phyloP scores from a whole-genome alignment of 768 basidiomycete species.

The Boletus fagicola region DNA sequence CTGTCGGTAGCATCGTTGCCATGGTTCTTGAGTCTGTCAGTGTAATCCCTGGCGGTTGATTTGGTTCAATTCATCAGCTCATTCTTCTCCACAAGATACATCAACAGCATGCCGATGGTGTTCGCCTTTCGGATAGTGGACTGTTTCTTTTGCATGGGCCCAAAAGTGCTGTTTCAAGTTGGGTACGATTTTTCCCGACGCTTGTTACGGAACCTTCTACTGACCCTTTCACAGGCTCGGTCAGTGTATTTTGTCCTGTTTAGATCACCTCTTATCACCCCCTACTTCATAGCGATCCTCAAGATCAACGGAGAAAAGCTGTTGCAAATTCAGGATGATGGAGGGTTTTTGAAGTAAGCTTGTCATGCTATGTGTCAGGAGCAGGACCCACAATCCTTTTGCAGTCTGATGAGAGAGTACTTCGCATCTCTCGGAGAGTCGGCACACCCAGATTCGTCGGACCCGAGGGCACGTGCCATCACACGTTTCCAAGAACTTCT shows the following conservation, averaged over 20 bases:
- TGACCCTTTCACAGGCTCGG: conserved; percentile 46
- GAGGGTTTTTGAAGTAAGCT: conserved; percentile 87
- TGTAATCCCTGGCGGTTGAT: conserved; percentile 27
- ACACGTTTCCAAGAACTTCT: conserved; percentile 97
- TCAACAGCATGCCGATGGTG: conserved; percentile 95
- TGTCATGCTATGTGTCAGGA: background rate
- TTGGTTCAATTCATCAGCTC: background rate
- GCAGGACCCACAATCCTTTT: background rate
- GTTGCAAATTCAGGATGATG: conserved; percentile 93
- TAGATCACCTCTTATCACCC: conserved; percentile 11
- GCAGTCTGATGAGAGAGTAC: conserved; percentile 91
- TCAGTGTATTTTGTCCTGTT: conserved; percentile 33
- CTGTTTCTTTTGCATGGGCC: conserved; percentile 98
- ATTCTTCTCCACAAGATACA: conserved; percentile 50
- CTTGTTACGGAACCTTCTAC: background rate
- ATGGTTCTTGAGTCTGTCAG: conserved; percentile 96
- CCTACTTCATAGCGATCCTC: conserved; percentile 67
- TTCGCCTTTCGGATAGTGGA: conserved; percentile 98
- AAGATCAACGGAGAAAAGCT: conserved; percentile 96
- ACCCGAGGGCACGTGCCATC: conserved; percentile 88
- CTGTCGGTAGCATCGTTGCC: conserved; percentile 95
- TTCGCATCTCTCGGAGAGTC: conserved; percentile 92
- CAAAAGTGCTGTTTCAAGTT: conserved; percentile 97
- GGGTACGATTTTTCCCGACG: conserved; percentile 51
- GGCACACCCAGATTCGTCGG: conserved; percentile 85